A percentile compares a stretch with the other conserved stretches of the same genome.
phyloP scores from a whole-genome alignment of 805 yeast genomes.

The Starmerella powellii region DNA sequence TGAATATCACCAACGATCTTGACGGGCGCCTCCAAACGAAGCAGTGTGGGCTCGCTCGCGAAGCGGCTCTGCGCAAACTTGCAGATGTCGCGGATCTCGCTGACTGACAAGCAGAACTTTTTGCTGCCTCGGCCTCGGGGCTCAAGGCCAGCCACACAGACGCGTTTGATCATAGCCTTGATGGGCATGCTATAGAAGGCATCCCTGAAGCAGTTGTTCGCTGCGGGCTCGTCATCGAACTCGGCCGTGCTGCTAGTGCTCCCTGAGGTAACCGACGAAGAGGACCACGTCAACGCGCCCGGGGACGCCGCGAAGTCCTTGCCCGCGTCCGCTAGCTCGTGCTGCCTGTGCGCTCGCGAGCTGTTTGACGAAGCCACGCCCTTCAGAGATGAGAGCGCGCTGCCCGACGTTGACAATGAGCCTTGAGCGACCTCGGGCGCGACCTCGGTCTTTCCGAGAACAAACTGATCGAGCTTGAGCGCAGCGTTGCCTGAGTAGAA shows the following conservation, averaged over 20 bases:
- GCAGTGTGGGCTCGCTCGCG: conserved; percentile 74
- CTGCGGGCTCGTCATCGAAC: not conserved
- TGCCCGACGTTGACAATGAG: conserved; percentile 12
- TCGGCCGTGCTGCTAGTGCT: not conserved
- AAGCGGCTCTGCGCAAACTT: conserved; percentile 75
- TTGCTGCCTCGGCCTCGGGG: conserved; percentile 3
- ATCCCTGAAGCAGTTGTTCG: conserved; percentile 1
- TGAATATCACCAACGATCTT: conserved; percentile 90
- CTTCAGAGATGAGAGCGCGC: conserved; percentile 16
- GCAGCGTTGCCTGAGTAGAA: conserved; percentile 9
- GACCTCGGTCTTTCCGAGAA: conserved; percentile 15
- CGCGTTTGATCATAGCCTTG: conserved; percentile 22
- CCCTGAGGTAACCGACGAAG: conserved; percentile 3
- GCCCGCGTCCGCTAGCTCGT: not conserved
- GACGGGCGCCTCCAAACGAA: conserved; percentile 77
- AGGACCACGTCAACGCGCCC: conserved; percentile 16
- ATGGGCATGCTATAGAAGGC: conserved; percentile 14
- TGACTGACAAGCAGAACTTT: conserved; percentile 62
- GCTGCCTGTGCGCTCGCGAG: too few relatives aligned
- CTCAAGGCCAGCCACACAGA: conserved; percentile 23
- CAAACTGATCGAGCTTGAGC: conserved; percentile 18
- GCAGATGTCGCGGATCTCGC: conserved; percentile 77
- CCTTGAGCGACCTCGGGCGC: conserved; percentile 18
- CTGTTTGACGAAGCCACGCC: conserved; percentile 14
- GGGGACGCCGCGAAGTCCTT: conserved; percentile 11